Evolutionary conservation across 1,139 yeast genomes (phyloP).

Genomic region (Zygosaccharomyces sapae): DNA sequence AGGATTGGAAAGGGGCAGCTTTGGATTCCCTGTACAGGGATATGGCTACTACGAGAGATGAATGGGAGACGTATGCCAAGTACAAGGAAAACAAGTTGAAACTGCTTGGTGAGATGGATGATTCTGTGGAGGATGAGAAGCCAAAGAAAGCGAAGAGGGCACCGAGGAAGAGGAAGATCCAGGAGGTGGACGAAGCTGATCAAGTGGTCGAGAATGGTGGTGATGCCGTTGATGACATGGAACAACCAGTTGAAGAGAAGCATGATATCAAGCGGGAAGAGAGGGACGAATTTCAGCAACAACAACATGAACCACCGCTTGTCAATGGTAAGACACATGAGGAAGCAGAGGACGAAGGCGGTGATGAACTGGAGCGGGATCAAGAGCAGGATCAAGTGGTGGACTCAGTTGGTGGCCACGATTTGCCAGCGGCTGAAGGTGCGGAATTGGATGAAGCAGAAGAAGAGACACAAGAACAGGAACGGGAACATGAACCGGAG

Average conservation of each 20-base stretch:
- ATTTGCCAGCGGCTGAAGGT: slow-evolving; percentile 11
- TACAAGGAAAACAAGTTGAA: slow-evolving; percentile 17
- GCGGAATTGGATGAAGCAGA: slow-evolving; percentile 14
- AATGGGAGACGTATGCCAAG: slow-evolving; percentile 23
- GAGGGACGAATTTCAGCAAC: not conserved
- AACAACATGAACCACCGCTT: no score
- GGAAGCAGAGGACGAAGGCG: slow-evolving; percentile 1
- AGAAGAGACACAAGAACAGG: slow-evolving; percentile 10
- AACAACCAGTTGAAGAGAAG: not conserved
- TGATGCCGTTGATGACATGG: not conserved
- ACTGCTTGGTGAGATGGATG: slow-evolving; percentile 14
- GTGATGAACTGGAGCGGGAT: slow-evolving; percentile 16
- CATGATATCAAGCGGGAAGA: slow-evolving; percentile 8
- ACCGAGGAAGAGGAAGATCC: slow-evolving; percentile 2
- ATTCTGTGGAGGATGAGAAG: slow-evolving; percentile 8
- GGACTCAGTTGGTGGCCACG: slow-evolving; percentile 1
- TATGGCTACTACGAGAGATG: slow-evolving; percentile 18
- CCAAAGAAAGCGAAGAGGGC: slow-evolving; percentile 8
- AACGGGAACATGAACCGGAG: no score
- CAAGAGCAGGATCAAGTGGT: slow-evolving; percentile 9
- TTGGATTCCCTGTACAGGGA: slow-evolving; percentile 21
- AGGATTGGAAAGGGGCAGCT: slow-evolving; percentile 25
- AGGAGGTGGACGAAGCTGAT: not conserved
- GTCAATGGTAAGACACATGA: no score
- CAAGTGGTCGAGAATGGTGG: no score